Base-by-base conservation (phyloP, 768 basidiomycete species). In the Mycena rosella region DNA sequence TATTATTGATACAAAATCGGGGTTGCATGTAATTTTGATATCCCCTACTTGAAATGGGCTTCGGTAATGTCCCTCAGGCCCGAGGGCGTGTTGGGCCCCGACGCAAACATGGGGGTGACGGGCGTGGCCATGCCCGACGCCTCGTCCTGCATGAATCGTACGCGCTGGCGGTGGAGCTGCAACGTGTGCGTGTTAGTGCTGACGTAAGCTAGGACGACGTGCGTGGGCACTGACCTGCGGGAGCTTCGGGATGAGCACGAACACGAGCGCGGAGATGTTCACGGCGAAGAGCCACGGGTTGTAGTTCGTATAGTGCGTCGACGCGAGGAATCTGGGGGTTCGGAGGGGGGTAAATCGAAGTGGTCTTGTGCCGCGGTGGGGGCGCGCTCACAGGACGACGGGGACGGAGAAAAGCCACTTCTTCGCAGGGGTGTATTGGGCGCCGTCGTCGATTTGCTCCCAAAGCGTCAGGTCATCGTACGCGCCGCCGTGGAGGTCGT, bases 381-480 rank as follows among this genome's bases (percentile, higher is more conserved):
- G 48, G 18, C 51, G 38, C 30, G 82, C 95, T 77, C 74, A 98
- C 98, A 99, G 84, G 42, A 86, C 86, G 71, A 99, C 91, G 0
- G 98, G 98, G 10, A 96, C 90, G 59, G 88, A 89, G 66, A 98
- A 87, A 30, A 99, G 84, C 95, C 96, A 99, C 78, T 99, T 99
- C 84, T 95, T 98, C 7, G 98, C 91, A 0, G 98, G 98, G 7
- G 98, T 99, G 80, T 99, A 98, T 75, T 99, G 98, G 0, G 96
- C 98, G 42, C 98, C 98, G 55, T 94, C 93, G 79, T 99, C 98
- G 55, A 99, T 99, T 85, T 99, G 98, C 77, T 99, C 98, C 98
- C 98, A 99, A 32, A 99, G 83, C 0, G 98, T 99, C 53, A 99
- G 87, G 74, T 98, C 95, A 77, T 99, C 98, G 80, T 97, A 99